Conservation (phyloP, 202 grass and related monocot genomes). For the Dendrocalamus latiflorus region DNA sequence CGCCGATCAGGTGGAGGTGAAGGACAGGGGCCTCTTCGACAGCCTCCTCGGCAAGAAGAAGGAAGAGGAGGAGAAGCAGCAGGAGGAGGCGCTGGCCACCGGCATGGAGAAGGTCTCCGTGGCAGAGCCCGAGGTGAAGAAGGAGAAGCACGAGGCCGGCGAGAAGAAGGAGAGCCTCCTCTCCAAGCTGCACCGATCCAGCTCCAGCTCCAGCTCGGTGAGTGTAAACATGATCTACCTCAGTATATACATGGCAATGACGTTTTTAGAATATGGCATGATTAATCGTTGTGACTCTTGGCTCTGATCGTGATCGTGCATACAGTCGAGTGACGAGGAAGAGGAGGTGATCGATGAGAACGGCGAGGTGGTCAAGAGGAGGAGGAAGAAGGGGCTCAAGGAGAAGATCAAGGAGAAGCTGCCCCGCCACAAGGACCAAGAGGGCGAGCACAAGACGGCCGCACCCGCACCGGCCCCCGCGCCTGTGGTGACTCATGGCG, state of each 20-base stretch:
- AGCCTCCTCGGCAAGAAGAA: no score
- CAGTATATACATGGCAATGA: no score
- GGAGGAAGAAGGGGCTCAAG: conserved; percentile 91
- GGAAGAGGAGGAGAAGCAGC: no score
- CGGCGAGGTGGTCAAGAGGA: conserved; percentile 71
- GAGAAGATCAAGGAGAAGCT: conserved; percentile 91
- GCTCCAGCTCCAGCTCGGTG: conserved; percentile 84
- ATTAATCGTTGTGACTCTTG: not conserved
- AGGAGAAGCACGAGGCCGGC: no score
- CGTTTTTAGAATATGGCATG: no score
- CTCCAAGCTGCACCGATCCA: conserved; percentile 64
- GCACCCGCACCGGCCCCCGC: not conserved
- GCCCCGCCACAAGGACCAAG: conserved; percentile 46
- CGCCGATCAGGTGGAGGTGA: conserved; percentile 32
- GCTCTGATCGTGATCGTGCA: not conserved
- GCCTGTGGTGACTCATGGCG: not conserved
- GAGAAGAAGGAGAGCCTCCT: no score
- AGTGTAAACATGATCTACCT: not conserved
- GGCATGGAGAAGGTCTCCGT: no score
- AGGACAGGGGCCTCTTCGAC: no score
- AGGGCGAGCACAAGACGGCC: conserved; percentile 28
- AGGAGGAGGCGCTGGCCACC: no score
- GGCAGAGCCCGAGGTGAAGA: no score
- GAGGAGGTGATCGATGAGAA: conserved; percentile 62
- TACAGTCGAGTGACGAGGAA: conserved; percentile 80